Percentiles rank a stretch among this genome's conserved stretches.
Evolutionary conservation across 2,329 filamentous ascomycete species (phyloP).

Genomic region (Penicillium crustosum): DNA sequence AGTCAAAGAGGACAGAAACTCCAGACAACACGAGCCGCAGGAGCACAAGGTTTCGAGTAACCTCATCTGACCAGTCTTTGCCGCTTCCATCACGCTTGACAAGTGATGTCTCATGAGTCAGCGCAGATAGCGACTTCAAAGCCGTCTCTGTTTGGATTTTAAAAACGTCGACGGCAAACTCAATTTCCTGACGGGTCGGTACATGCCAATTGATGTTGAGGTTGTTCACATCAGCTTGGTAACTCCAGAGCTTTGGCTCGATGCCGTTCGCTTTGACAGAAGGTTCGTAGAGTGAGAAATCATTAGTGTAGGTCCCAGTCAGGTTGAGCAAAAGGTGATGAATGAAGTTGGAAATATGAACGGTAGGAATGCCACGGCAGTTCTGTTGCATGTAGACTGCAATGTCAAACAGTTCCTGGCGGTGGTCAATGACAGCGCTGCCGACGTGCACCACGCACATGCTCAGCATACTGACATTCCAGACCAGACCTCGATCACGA

Average conservation of each 20-base stretch:
- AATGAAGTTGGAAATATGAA: slow-evolving; percentile 96
- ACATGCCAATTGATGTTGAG: slow-evolving; percentile 90
- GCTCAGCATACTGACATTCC: slow-evolving; percentile 94
- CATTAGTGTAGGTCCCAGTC: slow-evolving; percentile 89
- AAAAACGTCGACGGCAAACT: slow-evolving; percentile 87
- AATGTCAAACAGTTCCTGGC: slow-evolving; percentile 84
- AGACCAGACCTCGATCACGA: slow-evolving; percentile 86
- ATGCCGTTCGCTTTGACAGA: slow-evolving; percentile 69
- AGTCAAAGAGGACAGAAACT: slow-evolving; percentile 84
- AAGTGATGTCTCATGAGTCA: slow-evolving; percentile 78
- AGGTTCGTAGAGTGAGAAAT: slow-evolving; percentile 85
- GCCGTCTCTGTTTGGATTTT: slow-evolving; percentile 78
- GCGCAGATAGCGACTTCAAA: slow-evolving; percentile 68
- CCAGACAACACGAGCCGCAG: slow-evolving; percentile 87
- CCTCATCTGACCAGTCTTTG: slow-evolving; percentile 98
- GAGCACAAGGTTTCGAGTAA: slow-evolving; percentile 84
- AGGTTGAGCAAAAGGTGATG: slow-evolving; percentile 94
- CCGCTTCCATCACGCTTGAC: slow-evolving; percentile 92
- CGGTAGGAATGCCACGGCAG: slow-evolving; percentile 88
- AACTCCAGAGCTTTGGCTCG: slow-evolving; percentile 79
- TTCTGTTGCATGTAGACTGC: slow-evolving; percentile 95
- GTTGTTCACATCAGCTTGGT: slow-evolving; percentile 68
- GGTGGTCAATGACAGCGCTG: slow-evolving; percentile 82
- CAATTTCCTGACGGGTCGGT: slow-evolving; percentile 73
- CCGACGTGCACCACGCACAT: slow-evolving; percentile 98